Conservation (phyloP, 306 rosid genomes). For the Vigna reflexopilosa region DNA sequence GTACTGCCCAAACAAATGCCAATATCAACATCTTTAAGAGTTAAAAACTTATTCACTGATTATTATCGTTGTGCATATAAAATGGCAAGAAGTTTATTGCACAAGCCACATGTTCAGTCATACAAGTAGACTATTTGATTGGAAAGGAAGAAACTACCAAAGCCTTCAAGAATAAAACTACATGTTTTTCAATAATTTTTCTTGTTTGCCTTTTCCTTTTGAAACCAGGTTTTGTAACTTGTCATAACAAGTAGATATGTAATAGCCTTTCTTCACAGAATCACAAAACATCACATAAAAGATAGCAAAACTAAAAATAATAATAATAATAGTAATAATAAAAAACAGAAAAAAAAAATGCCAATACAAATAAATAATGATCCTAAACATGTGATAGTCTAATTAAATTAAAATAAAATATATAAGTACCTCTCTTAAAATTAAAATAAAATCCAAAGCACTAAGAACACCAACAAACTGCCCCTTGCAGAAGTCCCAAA, state of each 20-base stretch:
- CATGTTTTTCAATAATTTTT: background rate
- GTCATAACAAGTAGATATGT: background rate
- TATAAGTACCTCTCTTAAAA: constrained; percentile 82
- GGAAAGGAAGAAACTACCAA: background rate
- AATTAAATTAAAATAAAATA: constrained; percentile 70
- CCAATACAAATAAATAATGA: constrained; percentile 35
- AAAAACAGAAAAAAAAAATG: background rate
- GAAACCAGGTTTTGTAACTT: background rate
- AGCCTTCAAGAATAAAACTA: background rate
- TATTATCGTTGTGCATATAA: too few relatives aligned
- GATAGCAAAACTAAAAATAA: background rate
- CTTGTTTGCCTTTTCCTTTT: background rate
- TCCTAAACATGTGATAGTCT: constrained; percentile 51
- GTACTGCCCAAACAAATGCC: background rate
- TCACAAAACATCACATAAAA: constrained; percentile 1
- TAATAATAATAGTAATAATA: too few relatives aligned
- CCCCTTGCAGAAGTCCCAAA: constrained; percentile 84
- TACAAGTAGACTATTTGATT: background rate
- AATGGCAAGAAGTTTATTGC: constrained; percentile 1
- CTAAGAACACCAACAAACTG: constrained; percentile 92
- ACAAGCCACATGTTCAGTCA: background rate
- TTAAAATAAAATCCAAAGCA: constrained; percentile 83
- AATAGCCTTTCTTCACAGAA: constrained; percentile 44
- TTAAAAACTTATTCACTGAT: background rate
- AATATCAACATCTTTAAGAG: background rate